Base-by-base conservation (phyloP, 169 alveolate species). In the Cyclospora cayetanensis region DNA sequence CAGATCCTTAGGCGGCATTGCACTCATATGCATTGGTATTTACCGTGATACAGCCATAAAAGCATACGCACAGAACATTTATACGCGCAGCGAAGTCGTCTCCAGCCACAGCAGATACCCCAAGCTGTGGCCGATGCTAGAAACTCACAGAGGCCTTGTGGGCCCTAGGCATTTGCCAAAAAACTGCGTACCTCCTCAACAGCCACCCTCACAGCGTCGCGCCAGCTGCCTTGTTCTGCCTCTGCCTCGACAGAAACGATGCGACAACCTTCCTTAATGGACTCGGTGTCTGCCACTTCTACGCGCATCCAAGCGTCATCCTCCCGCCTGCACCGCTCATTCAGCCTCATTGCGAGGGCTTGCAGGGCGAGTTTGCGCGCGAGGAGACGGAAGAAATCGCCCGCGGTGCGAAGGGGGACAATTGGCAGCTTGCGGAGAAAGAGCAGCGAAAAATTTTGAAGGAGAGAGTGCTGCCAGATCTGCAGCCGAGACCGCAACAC, bases 241-340 rank as follows among this genome's bases (percentile, higher is more conserved):
- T 89, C 89, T 7, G 86, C 90, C 65, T 80, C 91, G 31, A 90
- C 79, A 31, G 74, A 39, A 25, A 77, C 68, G 25, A 90, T 87
- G 35, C 93, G 70, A 65, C 93, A 90, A 27, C 90, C 93, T 65
- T 80, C 93, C 50, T 79, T 66, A n/a, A 90, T 79, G 65, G 90
- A 72, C 53, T 90, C 86, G 0, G 72, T 60, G 31, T 77, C 90
- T 27, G 87, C 55, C 22, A 90, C 66, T 22, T 90, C 93, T 25
- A 79, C 90, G 22, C 87, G 90, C 70, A 76, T 84, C 72, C 85
- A 41, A n/a, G 46, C n/a, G 39, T 41, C 90, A 66, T 52, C 83
- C 63, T 29, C 79, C 37, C 79, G 27, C 52, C 82, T 66, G 50
- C 83, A 52, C 43, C 90, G 43, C 43, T 52, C 88, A 7, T 77